Evolutionary conservation across 148 eudicot genomes (phyloP).

Genomic region (Rhododendron griersonianum): DNA sequence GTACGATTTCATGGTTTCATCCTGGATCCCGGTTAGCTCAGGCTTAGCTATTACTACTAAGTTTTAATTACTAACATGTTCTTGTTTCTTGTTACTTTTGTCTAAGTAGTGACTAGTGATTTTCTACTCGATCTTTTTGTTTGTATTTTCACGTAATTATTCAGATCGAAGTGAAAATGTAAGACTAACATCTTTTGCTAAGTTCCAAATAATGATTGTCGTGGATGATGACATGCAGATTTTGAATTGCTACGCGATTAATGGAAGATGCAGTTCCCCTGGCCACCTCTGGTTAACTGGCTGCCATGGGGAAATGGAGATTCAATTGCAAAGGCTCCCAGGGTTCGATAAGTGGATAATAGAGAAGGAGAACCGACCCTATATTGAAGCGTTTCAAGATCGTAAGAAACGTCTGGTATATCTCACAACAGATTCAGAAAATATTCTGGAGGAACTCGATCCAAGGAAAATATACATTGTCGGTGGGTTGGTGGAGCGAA

Average conservation of each 20-base stretch:
- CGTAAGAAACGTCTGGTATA: constrained; percentile 77
- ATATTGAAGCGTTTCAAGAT: constrained; percentile 63
- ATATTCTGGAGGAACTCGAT: constrained; percentile 63
- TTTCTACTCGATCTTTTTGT: not conserved
- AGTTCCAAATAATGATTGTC: not conserved
- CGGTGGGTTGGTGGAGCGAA: constrained; percentile 93
- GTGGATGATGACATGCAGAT: constrained; percentile 44
- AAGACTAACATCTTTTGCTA: not conserved
- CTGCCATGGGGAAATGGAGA: constrained; percentile 64
- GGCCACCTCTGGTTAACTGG: constrained; percentile 90
- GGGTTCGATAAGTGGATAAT: constrained; percentile 88
- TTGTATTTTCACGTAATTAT: not conserved
- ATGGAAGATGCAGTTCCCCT: constrained; percentile 60
- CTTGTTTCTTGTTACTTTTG: not conserved
- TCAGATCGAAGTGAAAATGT: not conserved
- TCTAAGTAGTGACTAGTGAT: not conserved
- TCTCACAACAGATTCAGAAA: constrained; percentile 88
- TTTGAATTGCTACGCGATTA: constrained; percentile 86
- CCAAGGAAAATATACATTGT: constrained; percentile 66
- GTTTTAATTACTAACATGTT: not conserved
- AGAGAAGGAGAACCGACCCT: constrained; percentile 64
- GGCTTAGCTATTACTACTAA: not conserved
- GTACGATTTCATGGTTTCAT: not conserved
- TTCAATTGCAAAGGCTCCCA: constrained; percentile 54
- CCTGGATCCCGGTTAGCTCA: not conserved